Evolutionary conservation across 306 rosid genomes (phyloP).

Genomic region (Lotus japonicus): DNA sequence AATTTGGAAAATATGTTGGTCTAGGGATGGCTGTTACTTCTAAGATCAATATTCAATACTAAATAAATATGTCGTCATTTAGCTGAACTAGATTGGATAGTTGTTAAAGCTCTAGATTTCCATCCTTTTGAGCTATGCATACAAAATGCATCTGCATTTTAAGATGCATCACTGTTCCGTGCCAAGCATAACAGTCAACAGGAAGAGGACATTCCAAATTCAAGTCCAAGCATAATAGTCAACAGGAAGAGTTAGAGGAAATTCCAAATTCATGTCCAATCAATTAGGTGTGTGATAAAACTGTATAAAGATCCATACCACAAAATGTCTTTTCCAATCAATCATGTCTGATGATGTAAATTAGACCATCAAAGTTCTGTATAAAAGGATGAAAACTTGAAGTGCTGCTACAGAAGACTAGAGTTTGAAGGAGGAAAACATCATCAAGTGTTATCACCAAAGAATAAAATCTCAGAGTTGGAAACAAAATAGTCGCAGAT

Average conservation of each 20-base stretch:
- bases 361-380: not conserved
- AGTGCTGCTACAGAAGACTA: not conserved
- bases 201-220: not conserved
- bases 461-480: not conserved
- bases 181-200: not conserved
- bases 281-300: too few relatives aligned
- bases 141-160: not conserved
- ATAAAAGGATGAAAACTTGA: not conserved
- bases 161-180: not conserved
- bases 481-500: not conserved
- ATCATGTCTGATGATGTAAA: not conserved
- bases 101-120: not conserved
- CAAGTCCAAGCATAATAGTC: too few relatives aligned
- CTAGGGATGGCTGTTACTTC: not conserved
- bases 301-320: too few relatives aligned
- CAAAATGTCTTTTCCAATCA: not conserved
- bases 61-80: conserved; percentile 1
- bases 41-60: not conserved
- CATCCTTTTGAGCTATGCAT: not conserved
- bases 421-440: not conserved
- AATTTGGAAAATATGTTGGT: not conserved
- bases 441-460: not conserved
- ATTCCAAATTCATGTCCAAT: too few relatives aligned
- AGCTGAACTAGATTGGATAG: not conserved
- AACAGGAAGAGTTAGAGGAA: too few relatives aligned